phyloP scores from a whole-genome alignment of 2,329 filamentous ascomycete species.

The Microsporum ferrugineum region DNA sequence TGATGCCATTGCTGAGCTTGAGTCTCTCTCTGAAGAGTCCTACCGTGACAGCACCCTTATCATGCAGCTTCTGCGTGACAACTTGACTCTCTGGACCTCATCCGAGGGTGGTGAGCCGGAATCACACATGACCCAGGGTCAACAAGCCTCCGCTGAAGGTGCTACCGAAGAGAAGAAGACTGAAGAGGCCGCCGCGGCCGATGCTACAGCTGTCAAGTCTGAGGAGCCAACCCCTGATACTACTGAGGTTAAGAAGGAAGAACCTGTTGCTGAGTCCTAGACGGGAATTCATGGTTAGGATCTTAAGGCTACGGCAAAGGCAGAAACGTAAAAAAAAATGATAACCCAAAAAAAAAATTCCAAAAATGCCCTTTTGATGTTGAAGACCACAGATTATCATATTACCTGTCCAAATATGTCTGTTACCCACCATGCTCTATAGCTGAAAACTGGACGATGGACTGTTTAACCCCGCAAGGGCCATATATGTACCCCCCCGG shows the following conservation, averaged over 20 bases:
- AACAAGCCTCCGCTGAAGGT: background rate
- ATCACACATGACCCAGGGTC: slow-evolving; percentile 33
- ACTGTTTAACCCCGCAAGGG: too few species aligned
- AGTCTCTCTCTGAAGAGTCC: slow-evolving; percentile 93
- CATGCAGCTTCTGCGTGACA: slow-evolving; percentile 98
- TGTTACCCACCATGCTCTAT: too few species aligned
- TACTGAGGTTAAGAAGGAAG: slow-evolving; percentile 4
- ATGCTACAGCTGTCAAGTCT: background rate
- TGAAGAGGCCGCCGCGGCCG: slow-evolving; percentile 20
- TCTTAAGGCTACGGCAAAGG: background rate
- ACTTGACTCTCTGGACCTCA: slow-evolving; percentile 95
- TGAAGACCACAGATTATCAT: background rate
- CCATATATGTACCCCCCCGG: too few species aligned
- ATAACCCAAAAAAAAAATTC: background rate
- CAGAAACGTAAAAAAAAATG: background rate
- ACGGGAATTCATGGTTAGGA: background rate
- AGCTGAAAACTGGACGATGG: too few species aligned
- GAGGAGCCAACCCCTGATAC: slow-evolving; percentile 10
- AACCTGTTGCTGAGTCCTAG: slow-evolving; percentile 27
- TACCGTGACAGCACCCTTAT: slow-evolving; percentile 98
- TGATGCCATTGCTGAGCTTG: slow-evolving; percentile 95
- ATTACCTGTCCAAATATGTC: background rate
- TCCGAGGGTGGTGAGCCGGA: slow-evolving; percentile 69
- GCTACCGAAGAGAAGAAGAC: slow-evolving; percentile 47
- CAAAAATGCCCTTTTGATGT: background rate